These are phyloP conservation scores for Globisporangium barbulae DNA, from an alignment of 352 stramenopile genomes.

Conservation along the genomic window DNA sequence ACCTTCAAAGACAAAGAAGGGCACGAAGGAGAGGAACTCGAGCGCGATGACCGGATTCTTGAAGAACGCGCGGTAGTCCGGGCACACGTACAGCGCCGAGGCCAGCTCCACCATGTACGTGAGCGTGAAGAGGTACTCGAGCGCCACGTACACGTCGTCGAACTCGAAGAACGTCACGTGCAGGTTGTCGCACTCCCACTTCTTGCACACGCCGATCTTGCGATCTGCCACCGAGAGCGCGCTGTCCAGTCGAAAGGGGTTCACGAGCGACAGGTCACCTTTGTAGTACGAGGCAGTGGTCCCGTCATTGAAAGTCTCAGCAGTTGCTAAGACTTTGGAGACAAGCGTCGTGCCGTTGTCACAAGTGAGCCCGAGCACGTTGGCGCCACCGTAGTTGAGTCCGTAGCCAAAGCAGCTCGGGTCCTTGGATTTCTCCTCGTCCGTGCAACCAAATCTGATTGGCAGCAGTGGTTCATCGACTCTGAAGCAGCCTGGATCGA, in stretches of 20 bases:
- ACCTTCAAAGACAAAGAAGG: slow-evolving; percentile 61
- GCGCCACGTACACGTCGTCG: slow-evolving; percentile 37
- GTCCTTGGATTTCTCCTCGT: slow-evolving; percentile 31
- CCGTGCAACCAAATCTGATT: slow-evolving; percentile 49
- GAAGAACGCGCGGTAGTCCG: slow-evolving; percentile 44
- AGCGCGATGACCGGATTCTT: slow-evolving; percentile 66
- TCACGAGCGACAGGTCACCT: slow-evolving; percentile 32
- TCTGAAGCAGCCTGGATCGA: slow-evolving; percentile 64
- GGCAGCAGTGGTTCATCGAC: slow-evolving; percentile 29
- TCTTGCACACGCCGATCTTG: slow-evolving; percentile 57
- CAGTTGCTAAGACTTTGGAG: not conserved
- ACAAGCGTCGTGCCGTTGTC: slow-evolving; percentile 25
- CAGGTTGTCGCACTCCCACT: slow-evolving; percentile 71
- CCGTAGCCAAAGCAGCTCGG: slow-evolving; percentile 52
- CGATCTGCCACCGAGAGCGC: slow-evolving; percentile 35
- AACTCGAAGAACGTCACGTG: slow-evolving; percentile 77
- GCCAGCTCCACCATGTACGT: slow-evolving; percentile 63
- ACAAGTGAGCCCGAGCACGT: slow-evolving; percentile 44
- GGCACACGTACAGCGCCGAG: slow-evolving; percentile 32
- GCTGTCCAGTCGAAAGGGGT: slow-evolving; percentile 48
- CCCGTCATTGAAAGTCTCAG: not conserved
- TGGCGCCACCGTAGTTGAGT: slow-evolving; percentile 45
- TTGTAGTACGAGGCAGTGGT: slow-evolving; percentile 13
- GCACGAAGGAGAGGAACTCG: slow-evolving; percentile 65
- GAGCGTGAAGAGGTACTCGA: slow-evolving; percentile 71